Base-by-base conservation (phyloP, 306 rosid genomes). In the Sindora glabra region DNA sequence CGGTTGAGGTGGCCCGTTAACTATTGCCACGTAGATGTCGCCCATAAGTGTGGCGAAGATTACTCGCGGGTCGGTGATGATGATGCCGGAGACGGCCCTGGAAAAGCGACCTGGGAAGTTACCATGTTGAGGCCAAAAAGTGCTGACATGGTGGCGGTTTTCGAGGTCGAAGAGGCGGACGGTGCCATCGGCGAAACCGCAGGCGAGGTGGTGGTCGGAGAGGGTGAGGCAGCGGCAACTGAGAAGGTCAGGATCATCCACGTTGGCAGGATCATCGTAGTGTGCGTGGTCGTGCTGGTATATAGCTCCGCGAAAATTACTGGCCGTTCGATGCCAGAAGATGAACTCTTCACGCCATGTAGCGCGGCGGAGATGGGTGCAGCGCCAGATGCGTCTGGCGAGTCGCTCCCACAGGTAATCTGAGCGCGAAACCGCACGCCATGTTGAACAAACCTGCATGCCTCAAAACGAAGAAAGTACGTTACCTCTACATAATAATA, bases 361-460 rank as follows among this genome's bases (percentile, higher is more conserved):
- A 72, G 30, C 64, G 0, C 61, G 76, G 0, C 60, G 7, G 9
- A 45, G 78, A 3, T 46, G 19, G n/a, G 59, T 45, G 18, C 95
- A 74, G n/a, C 87, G 79, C 99, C 99, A 94, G 11, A 89, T 74
- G 7, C 45, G 62, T 32, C 62, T n/a, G 0, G 84, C 71, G 24
- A 94, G 81, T 0, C 64, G 70, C 15, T 59, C 74, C 99, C 99
- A 94, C 17, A 94, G 70, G 4, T 10, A 61, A 10, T 77, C 81
- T 4, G 90, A 89, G 15, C 79, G 90, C 2, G 94, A 89, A 21
- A 86, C 84, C 0, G 74, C 94, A 0, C 82, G 81, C 97, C 99
- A 94, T 34, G 89, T 86, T 7, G 94, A 80, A 67, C 95, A 94
- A 2, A 94, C 97, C 99, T 92, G 76, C 73, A 59, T 19, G 37